These are phyloP conservation scores for Scleromitrula shiraiana DNA, from an alignment of 2,329 filamentous ascomycete genomes.

Conservation along the genomic window DNA sequence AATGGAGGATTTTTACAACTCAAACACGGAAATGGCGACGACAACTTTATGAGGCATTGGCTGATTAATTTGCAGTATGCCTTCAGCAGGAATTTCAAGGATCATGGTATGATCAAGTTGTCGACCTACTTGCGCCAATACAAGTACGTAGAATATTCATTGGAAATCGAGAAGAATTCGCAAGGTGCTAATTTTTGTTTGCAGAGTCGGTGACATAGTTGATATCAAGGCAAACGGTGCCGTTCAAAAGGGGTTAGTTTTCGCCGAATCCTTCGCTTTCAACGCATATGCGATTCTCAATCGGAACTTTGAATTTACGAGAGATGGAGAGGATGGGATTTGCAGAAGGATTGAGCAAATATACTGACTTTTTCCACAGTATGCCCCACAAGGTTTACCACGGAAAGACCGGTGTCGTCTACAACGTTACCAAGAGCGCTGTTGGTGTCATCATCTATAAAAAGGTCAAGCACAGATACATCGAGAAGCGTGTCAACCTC, in stretches of 20 bases:
- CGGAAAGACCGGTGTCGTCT: slow-evolving; percentile 96
- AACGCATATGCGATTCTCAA: neutral
- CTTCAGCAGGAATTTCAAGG: slow-evolving; percentile 75
- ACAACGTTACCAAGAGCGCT: slow-evolving; percentile 98
- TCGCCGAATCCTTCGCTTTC: slow-evolving; percentile 7
- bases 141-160: slow-evolving; percentile 52
- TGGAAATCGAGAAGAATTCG: neutral
- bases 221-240: slow-evolving; percentile 99
- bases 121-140: slow-evolving; percentile 93
- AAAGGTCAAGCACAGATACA: slow-evolving; percentile 98
- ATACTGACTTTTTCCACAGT: slow-evolving; percentile 32
- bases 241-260: slow-evolving; percentile 86
- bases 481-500: slow-evolving; percentile 99
- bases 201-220: slow-evolving; percentile 92
- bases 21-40: slow-evolving; percentile 6
- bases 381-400: slow-evolving; percentile 99
- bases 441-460: slow-evolving; percentile 99
- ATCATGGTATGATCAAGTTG: slow-evolving; percentile 89
- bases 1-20: slow-evolving; percentile 1
- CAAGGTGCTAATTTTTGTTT: slow-evolving; percentile 36
- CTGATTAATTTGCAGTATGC: slow-evolving; percentile 53
- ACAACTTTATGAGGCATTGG: neutral
- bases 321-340: too few species aligned
- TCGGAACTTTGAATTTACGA: too few species aligned
- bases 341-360: neutral